These are phyloP conservation scores for Staphylotrichum tortipilum DNA, from an alignment of 495 filamentous ascomycete species.

Conservation along the genomic window DNA sequence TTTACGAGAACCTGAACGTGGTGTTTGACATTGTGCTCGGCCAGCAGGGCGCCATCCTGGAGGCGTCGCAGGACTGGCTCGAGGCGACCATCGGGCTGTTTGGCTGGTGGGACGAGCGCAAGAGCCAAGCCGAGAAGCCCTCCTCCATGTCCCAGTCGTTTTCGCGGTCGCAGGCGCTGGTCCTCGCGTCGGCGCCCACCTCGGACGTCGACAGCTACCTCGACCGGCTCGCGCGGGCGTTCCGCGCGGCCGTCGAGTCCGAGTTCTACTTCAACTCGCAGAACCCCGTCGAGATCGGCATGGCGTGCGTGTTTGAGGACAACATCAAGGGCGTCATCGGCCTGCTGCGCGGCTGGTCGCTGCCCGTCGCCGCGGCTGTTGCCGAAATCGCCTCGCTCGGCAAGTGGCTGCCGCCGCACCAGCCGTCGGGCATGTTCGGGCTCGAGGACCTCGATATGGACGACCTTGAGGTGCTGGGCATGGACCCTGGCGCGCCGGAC, in stretches of 20 bases:
- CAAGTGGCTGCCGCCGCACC: constrained; percentile 59
- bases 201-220: constrained; percentile 32
- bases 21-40: constrained; percentile 73
- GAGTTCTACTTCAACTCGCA: constrained; percentile 63
- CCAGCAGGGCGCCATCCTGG: constrained; percentile 57
- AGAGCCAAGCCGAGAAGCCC: constrained; percentile 34
- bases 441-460: constrained; percentile 43
- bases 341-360: constrained; percentile 69
- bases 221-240: constrained; percentile 41
- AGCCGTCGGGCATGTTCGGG: constrained; percentile 23
- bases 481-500: constrained; percentile 37
- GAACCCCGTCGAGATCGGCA: constrained; percentile 63
- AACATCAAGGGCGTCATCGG: constrained; percentile 64
- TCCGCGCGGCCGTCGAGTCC: constrained; percentile 37
- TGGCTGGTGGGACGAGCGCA: constrained; percentile 79
- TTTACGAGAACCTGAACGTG: constrained; percentile 68
- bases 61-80: constrained; percentile 70
- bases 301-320: constrained; percentile 71
- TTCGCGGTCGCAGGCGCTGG: constrained; percentile 36
- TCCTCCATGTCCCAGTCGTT: constrained; percentile 20
- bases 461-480: constrained; percentile 46
- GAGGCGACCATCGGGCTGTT: constrained; percentile 74
- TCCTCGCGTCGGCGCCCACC: constrained; percentile 12
- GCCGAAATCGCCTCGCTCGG: constrained; percentile 67
- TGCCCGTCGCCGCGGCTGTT: constrained; percentile 64